phyloP scores from a whole-genome alignment of 1,139 yeast genomes.

The Hyphopichia pseudoburtonii region DNA sequence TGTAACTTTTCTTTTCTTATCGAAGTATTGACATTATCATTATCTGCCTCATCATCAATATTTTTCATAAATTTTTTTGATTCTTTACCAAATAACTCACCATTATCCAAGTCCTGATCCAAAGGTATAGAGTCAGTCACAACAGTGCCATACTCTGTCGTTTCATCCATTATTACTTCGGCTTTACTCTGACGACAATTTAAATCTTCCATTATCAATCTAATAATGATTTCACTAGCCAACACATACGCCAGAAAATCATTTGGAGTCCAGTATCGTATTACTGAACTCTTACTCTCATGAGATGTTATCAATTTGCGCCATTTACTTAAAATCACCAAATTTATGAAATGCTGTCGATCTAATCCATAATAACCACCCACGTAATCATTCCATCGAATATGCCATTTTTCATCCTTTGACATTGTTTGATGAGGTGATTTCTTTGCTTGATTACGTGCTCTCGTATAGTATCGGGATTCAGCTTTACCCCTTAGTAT shows the following conservation, averaged over 20 bases:
- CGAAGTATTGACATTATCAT: no score
- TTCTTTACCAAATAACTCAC: constrained; percentile 16
- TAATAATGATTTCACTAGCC: constrained; percentile 61
- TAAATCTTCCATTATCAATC: constrained; percentile 52
- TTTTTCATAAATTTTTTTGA: constrained; percentile 13
- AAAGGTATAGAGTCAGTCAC: constrained; percentile 43
- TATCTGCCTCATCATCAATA: no score
- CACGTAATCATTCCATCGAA: constrained; percentile 47
- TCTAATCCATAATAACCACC: constrained; percentile 67
- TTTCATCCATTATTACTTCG: constrained; percentile 42
- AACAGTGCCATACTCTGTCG: constrained; percentile 56
- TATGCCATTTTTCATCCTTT: constrained; percentile 43
- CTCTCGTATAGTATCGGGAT: constrained; percentile 52
- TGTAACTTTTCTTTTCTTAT: constrained; percentile 2
- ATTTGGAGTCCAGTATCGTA: constrained; percentile 60
- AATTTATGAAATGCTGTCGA: constrained; percentile 54
- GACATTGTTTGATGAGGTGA: constrained; percentile 49
- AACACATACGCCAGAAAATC: constrained; percentile 59
- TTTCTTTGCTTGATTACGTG: constrained; percentile 33
- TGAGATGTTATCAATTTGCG: constrained; percentile 25
- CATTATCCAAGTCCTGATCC: constrained; percentile 26
- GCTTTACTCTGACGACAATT: constrained; percentile 39
- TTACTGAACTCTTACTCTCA: constrained; percentile 35
- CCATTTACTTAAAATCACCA: constrained; percentile 29
- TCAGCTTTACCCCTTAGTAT: constrained; percentile 42